These are phyloP conservation scores for Pythium dissotocum DNA, from an alignment of 352 stramenopile genomes.

Conservation along the genomic window DNA sequence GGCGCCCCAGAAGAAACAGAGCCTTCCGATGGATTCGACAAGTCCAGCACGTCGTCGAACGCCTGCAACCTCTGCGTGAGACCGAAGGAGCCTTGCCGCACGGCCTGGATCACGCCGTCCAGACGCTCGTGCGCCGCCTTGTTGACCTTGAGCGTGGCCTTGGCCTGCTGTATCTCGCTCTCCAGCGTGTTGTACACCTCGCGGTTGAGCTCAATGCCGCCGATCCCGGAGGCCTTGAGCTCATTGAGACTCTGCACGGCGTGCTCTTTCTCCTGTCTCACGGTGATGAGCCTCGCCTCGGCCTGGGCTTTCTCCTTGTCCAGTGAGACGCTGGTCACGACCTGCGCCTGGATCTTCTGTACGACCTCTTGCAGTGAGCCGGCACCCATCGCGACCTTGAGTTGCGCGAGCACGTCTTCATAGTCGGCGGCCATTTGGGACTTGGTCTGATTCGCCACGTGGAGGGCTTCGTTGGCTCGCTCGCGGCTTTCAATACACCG, in stretches of 20 bases:
- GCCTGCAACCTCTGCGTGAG: constrained; percentile 61
- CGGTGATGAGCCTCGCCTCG: constrained; percentile 50
- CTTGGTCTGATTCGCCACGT: constrained; percentile 65
- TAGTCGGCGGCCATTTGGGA: constrained; percentile 72
- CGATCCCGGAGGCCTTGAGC: constrained; percentile 78
- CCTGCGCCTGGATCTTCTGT: constrained; percentile 70
- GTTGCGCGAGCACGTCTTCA: constrained; percentile 57
- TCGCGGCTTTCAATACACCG: constrained; percentile 66
- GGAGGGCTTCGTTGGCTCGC: constrained; percentile 61
- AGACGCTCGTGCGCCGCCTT: constrained; percentile 75
- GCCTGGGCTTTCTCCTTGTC: constrained; percentile 75
- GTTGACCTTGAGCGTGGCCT: constrained; percentile 73
- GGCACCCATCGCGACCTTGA: constrained; percentile 70
- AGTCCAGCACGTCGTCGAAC: constrained; percentile 76
- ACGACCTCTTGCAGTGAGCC: constrained; percentile 56
- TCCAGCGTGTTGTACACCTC: constrained; percentile 83
- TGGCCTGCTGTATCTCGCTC: constrained; percentile 73
- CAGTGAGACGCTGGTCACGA: constrained; percentile 54
- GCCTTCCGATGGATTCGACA: constrained; percentile 9
- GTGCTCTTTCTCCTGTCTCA: constrained; percentile 67
- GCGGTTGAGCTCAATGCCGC: constrained; percentile 74
- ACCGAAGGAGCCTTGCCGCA: constrained; percentile 73
- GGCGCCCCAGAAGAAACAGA: neutral
- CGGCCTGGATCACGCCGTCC: constrained; percentile 69
- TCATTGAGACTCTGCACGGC: constrained; percentile 64